Conservation (phyloP, 768 basidiomycete species). For the Pholiota molesta region DNA sequence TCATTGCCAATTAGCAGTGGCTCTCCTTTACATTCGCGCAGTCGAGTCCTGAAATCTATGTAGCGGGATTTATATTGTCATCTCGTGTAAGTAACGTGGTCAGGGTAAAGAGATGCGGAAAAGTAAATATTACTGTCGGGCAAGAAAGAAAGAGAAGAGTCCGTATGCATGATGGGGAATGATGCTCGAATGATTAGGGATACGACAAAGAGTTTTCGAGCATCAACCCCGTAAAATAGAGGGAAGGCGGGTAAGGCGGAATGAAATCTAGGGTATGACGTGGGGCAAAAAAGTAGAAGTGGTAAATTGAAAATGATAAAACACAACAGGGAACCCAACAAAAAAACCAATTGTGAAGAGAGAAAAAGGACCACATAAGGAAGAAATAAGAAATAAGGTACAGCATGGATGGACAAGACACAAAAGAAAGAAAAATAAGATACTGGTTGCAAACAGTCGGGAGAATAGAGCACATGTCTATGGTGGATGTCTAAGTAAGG, state of each 20-base stretch:
- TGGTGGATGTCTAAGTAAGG: conserved; percentile 18
- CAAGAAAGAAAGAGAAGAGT: neutral
- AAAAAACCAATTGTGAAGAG: conserved; percentile 3
- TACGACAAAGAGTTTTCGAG: neutral
- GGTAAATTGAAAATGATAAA: neutral
- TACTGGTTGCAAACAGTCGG: neutral
- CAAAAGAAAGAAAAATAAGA: conserved; percentile 4
- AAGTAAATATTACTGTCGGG: conserved; percentile 8
- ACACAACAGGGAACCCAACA: conserved; percentile 1
- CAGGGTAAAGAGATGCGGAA: neutral
- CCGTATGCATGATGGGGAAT: conserved; percentile 4
- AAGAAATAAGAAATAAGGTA: conserved; percentile 7
- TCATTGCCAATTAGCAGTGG: no score
- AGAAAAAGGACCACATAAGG: conserved; percentile 10
- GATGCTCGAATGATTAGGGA: conserved; percentile 5
- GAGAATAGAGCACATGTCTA: conserved; percentile 13
- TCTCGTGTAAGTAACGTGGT: neutral
- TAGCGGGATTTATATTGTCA: conserved; percentile 4
- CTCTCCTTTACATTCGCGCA: neutral
- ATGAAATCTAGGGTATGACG: conserved; percentile 19
- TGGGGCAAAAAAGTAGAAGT: neutral
- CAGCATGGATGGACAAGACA: conserved; percentile 5
- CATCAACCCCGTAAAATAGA: conserved; percentile 5
- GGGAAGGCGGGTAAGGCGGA: neutral
- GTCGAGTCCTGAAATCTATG: neutral